Percentiles rank a stretch among this genome's conserved stretches.
Evolutionary conservation across 2,329 filamentous ascomycete species (phyloP).

Genomic region (Colletotrichum kahawae): DNA sequence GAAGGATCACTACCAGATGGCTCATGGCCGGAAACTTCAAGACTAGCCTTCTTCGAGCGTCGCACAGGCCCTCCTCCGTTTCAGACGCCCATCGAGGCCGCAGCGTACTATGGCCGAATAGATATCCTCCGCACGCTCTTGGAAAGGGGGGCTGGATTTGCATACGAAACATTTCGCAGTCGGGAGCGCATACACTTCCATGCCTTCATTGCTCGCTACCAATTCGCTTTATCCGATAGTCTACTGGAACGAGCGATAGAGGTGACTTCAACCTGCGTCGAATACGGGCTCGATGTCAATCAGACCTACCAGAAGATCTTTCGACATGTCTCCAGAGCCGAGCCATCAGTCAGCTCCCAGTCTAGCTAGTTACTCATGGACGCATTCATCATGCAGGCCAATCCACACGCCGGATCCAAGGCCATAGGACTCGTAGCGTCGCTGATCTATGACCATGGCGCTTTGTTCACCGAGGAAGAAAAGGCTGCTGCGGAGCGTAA

Average conservation of each 20-base stretch:
- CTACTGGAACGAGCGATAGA: not conserved
- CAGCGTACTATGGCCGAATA: not conserved
- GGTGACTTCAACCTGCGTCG: not conserved
- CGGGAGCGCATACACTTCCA: not conserved
- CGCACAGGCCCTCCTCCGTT: not conserved
- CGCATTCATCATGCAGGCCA: not conserved
- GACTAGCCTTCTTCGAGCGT: not conserved
- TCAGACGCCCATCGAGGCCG: not conserved
- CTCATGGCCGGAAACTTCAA: not conserved
- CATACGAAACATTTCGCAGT: not conserved
- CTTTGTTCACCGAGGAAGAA: not conserved
- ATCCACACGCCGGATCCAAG: not conserved
- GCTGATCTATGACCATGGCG: not conserved
- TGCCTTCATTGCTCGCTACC: not conserved
- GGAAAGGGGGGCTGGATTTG: not conserved
- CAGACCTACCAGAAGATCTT: not conserved
- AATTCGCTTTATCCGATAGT: not conserved
- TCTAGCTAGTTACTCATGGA: not conserved
- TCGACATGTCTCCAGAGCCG: too few species aligned
- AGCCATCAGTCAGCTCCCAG: not conserved
- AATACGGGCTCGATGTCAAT: not conserved
- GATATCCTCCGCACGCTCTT: not conserved
- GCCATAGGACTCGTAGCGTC: not conserved
- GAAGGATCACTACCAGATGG: not conserved
- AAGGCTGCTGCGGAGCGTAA: not conserved